Conservation (phyloP, 371 early-diverging fungal species). For the Mucor racemosus region DNA sequence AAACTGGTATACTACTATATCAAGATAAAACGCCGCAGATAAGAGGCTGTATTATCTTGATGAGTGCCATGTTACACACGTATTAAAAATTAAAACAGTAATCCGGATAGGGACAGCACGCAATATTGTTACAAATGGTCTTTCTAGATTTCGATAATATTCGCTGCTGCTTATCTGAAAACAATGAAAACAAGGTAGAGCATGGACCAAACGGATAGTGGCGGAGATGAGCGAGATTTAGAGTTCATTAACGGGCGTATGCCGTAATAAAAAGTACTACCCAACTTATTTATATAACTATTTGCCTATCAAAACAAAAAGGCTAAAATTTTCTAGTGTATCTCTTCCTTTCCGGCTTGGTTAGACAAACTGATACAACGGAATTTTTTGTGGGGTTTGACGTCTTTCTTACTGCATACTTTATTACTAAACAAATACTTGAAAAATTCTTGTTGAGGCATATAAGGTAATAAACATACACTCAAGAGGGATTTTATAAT, state of each 20-base stretch:
- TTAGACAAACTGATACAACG: background rate
- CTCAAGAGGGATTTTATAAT: too few species aligned
- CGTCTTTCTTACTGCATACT: background rate
- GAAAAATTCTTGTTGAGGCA: background rate
- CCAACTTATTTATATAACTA: background rate
- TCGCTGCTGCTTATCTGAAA: background rate
- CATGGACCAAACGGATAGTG: conserved; percentile 3
- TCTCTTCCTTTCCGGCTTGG: background rate
- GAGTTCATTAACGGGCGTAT: conserved; percentile 1
- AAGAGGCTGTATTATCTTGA: too few species aligned
- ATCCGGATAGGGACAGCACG: too few species aligned
- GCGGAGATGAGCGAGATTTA: conserved; percentile 2
- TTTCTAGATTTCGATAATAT: too few species aligned
- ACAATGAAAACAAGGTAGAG: background rate
- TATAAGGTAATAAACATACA: background rate
- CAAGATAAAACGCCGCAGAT: too few species aligned
- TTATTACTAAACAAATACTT: background rate
- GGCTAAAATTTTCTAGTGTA: background rate
- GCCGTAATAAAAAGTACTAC: background rate
- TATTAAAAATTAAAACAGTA: too few species aligned
- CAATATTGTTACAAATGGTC: too few species aligned
- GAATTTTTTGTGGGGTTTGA: conserved; percentile 5
- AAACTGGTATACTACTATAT: too few species aligned
- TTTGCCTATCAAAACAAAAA: background rate
- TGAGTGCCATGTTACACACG: too few species aligned